phyloP scores from a whole-genome alignment of 1,284 basidiomycete genomes.

The Athelia psychrophila region DNA sequence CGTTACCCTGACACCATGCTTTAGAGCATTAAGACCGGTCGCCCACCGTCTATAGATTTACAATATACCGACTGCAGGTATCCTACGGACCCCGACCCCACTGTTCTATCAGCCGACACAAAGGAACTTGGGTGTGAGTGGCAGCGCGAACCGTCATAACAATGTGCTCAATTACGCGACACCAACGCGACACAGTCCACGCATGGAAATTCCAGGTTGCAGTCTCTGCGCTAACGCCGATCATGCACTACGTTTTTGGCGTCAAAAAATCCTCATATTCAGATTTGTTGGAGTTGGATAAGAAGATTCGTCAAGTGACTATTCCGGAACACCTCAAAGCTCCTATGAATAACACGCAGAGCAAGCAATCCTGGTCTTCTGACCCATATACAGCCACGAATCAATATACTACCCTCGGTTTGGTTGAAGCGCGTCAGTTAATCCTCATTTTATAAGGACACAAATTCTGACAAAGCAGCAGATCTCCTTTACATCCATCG shows the following conservation, averaged over 20 bases:
- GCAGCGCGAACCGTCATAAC: no score
- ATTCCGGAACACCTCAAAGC: constrained; percentile 29
- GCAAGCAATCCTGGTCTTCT: constrained; percentile 35
- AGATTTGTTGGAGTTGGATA: constrained; percentile 42
- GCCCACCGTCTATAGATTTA: constrained; percentile 42
- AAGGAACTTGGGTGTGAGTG: constrained; percentile 41
- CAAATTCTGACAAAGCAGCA: constrained; percentile 19
- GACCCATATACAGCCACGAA: constrained; percentile 39
- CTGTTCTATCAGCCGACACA: constrained; percentile 25
- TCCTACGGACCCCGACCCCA: constrained; percentile 37
- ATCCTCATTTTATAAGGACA: no score
- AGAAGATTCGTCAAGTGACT: constrained; percentile 43
- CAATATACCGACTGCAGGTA: constrained; percentile 47
- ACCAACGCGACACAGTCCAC: constrained; percentile 30
- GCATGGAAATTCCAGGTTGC: constrained; percentile 46
- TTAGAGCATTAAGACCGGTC: constrained; percentile 45
- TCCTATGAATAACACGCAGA: constrained; percentile 19
- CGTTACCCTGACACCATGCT: no score
- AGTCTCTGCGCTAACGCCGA: constrained; percentile 40
- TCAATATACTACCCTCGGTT: constrained; percentile 38
- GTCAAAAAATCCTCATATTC: constrained; percentile 33
- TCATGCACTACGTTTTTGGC: constrained; percentile 39
- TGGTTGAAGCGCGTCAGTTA: constrained; percentile 43
- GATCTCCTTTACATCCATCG: constrained; percentile 52
- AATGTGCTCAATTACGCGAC: no score